Evolutionary conservation across 2,329 filamentous ascomycete species (phyloP).

Genomic region (Apiospora malaysiana): DNA sequence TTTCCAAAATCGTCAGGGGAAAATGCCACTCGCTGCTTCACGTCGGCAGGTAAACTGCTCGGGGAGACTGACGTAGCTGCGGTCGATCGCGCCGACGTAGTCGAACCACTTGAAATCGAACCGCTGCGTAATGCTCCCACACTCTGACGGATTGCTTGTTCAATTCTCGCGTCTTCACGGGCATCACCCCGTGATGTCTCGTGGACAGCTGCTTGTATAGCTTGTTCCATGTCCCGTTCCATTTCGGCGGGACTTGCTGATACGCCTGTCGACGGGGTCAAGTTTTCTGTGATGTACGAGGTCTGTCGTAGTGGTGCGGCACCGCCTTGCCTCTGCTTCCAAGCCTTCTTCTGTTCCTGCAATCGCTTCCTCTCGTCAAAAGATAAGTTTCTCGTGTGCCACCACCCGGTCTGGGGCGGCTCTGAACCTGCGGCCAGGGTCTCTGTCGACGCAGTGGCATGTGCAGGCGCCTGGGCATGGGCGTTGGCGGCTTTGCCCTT

Average conservation of each 20-base stretch:
- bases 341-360: conserved; percentile 52
- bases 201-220: conserved; percentile 72
- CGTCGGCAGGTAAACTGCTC: conserved; percentile 32
- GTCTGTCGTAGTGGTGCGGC: conserved; percentile 19
- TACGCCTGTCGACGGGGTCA: conserved; percentile 27
- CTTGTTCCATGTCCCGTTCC: conserved; percentile 71
- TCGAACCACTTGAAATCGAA: not conserved
- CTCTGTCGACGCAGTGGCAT: conserved; percentile 29
- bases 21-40: conserved; percentile 30
- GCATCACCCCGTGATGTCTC: conserved; percentile 73
- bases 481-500: conserved; percentile 42
- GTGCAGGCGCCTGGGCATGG: conserved; percentile 27
- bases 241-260: conserved; percentile 37
- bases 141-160: conserved; percentile 76
- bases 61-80: conserved; percentile 11
- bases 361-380: conserved; percentile 59
- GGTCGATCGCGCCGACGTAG: not conserved
- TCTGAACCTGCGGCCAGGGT: conserved; percentile 27
- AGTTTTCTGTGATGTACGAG: conserved; percentile 29
- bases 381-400: conserved; percentile 53
- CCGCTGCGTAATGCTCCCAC: conserved; percentile 58
- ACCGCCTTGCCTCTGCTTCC: conserved; percentile 44
- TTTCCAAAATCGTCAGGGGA: conserved; percentile 45
- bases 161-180: conserved; percentile 73
- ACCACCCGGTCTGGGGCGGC: conserved; percentile 52